phyloP scores from a whole-genome alignment of 805 yeast species.

The Phaffomyces thermotolerans region DNA sequence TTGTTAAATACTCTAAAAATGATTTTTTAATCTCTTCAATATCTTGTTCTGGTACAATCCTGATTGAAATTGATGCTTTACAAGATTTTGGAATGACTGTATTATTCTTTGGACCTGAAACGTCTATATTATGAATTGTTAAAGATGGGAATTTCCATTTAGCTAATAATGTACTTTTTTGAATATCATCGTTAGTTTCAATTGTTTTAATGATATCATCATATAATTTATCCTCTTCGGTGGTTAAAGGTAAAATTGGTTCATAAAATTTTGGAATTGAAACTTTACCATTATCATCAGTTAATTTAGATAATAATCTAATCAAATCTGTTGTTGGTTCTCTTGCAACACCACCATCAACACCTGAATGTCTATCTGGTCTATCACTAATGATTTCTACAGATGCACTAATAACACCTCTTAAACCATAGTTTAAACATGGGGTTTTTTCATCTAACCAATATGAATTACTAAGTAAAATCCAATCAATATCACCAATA shows the following conservation, averaged over 20 bases:
- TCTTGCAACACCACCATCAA: constrained; percentile 84
- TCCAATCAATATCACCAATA: constrained; percentile 81
- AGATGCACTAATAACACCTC: constrained; percentile 85
- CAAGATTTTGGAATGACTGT: constrained; percentile 86
- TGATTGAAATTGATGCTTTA: constrained; percentile 66
- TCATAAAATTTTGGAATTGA: constrained; percentile 65
- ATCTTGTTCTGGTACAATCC: constrained; percentile 87
- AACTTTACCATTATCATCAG: constrained; percentile 48
- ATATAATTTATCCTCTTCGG: constrained; percentile 53
- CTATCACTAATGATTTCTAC: constrained; percentile 62
- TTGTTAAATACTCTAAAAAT: constrained; percentile 40
- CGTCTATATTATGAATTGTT: constrained; percentile 75
- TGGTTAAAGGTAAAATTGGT: constrained; percentile 50
- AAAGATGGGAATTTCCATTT: constrained; percentile 90
- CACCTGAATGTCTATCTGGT: constrained; percentile 94
- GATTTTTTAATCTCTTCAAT: constrained; percentile 46
- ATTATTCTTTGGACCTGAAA: constrained; percentile 84
- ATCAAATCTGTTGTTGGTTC: constrained; percentile 89
- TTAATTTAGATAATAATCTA: constrained; percentile 58
- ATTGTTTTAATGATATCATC: constrained; percentile 47
- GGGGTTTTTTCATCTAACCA: constrained; percentile 91
- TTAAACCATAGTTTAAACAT: constrained; percentile 85
- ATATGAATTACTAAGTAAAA: constrained; percentile 80
- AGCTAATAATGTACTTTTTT: constrained; percentile 51
- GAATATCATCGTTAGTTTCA: constrained; percentile 21